Percentiles rank a stretch among this genome's conserved stretches.
Evolutionary conservation across 768 basidiomycete genomes (phyloP).

Genomic region (Panaeolus cyanescens): DNA sequence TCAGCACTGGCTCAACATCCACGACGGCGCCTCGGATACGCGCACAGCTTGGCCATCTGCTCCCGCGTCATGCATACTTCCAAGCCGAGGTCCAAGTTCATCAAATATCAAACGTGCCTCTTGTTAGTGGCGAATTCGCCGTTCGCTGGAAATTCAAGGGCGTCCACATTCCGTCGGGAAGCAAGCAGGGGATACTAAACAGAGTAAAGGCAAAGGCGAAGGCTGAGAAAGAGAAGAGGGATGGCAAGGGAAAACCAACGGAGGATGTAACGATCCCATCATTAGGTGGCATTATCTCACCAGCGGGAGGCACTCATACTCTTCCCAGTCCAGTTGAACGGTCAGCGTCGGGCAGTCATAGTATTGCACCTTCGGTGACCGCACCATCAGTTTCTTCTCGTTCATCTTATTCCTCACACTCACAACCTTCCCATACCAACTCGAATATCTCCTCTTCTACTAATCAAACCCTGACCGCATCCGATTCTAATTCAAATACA

Average conservation of each 20-base stretch:
- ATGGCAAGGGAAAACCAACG: not conserved
- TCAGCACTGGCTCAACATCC: slow-evolving; percentile 10
- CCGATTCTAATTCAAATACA: not conserved
- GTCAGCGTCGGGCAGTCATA: not conserved
- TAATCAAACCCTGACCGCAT: not conserved
- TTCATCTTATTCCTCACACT: slow-evolving; percentile 13
- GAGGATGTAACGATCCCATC: not conserved
- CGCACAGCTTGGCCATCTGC: slow-evolving; percentile 58
- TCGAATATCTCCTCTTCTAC: slow-evolving; percentile 7
- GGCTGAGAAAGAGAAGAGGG: slow-evolving; percentile 14
- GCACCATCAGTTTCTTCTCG: slow-evolving; percentile 19
- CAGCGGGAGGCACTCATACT: not conserved
- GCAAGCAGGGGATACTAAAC: slow-evolving; percentile 41
- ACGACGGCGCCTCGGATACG: slow-evolving; percentile 39
- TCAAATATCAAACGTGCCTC: slow-evolving; percentile 71
- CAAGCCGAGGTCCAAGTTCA: slow-evolving; percentile 61
- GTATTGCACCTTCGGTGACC: not conserved
- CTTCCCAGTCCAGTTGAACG: not conserved
- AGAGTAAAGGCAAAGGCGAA: slow-evolving; percentile 27
- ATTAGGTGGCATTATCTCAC: not conserved
- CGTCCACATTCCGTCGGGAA: slow-evolving; percentile 33
- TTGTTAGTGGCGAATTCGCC: slow-evolving; percentile 70
- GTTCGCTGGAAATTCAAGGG: slow-evolving; percentile 75
- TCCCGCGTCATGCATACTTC: slow-evolving; percentile 70
- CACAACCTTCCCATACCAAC: slow-evolving; percentile 18